Conservation (phyloP, 2,329 filamentous ascomycete species). For the Xylariales sp. region DNA sequence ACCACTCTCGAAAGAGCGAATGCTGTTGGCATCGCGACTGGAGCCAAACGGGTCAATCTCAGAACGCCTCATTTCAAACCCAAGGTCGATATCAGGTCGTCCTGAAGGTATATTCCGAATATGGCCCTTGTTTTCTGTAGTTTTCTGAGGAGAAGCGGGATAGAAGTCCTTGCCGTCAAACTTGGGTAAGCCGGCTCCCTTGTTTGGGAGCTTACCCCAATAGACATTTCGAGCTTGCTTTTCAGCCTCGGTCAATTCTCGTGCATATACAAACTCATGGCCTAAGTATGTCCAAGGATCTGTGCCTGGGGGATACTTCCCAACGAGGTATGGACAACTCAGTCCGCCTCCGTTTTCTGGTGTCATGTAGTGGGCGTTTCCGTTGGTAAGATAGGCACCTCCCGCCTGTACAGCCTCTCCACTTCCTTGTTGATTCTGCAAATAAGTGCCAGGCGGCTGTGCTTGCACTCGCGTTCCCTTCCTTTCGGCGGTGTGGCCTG, state of each 20-base stretch:
- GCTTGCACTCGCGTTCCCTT: constrained; percentile 23
- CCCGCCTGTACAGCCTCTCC: constrained; percentile 34
- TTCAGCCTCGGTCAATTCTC: constrained; percentile 69
- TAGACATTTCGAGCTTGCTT: constrained; percentile 68
- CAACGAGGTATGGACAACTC: constrained; percentile 65
- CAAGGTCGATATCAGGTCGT: constrained; percentile 35
- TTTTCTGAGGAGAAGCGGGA: constrained; percentile 64
- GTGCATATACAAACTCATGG: constrained; percentile 65
- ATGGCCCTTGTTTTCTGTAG: constrained; percentile 9
- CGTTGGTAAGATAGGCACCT: constrained; percentile 31
- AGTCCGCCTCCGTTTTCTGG: constrained; percentile 27
- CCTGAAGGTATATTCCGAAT: constrained; percentile 7
- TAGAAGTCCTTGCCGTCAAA: constrained; percentile 75
- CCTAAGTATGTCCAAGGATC: constrained; percentile 56
- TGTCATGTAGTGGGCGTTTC: constrained; percentile 16
- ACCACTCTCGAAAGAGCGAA: constrained; percentile 42
- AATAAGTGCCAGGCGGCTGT: constrained; percentile 18
- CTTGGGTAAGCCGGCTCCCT: constrained; percentile 67
- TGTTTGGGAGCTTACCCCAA: constrained; percentile 67
- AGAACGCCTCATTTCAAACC: constrained; percentile 28
- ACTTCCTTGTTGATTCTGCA: constrained; percentile 32
- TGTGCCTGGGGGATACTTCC: constrained; percentile 60
- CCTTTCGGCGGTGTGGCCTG: constrained; percentile 1
- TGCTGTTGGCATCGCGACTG: constrained; percentile 39
- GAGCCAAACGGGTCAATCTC: constrained; percentile 47